Conservation (phyloP, 2,329 filamentous ascomycete species). For the Fusarium sarcochroum region DNA sequence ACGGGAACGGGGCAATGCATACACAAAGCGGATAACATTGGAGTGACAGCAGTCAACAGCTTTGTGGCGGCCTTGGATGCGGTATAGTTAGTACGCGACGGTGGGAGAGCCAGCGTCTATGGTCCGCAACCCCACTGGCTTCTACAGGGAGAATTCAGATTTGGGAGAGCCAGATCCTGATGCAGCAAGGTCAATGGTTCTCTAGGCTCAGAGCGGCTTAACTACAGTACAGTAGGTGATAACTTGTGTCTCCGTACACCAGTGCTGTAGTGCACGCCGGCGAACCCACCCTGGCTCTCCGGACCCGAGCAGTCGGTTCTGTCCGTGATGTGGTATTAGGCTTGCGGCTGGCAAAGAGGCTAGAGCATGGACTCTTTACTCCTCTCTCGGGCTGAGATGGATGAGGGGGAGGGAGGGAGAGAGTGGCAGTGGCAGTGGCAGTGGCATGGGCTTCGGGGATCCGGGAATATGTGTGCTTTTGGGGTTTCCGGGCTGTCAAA, state of each 20-base stretch:
- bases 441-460: slow-evolving; percentile 3
- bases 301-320: slow-evolving; percentile 49
- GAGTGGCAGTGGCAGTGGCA: no score
- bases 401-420: not conserved
- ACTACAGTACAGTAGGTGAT: slow-evolving; percentile 36
- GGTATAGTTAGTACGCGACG: slow-evolving; percentile 14
- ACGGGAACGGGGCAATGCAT: slow-evolving; percentile 19
- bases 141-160: not conserved
- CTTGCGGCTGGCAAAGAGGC: slow-evolving; percentile 5
- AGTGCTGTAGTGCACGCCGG: slow-evolving; percentile 1
- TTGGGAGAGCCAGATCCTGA: slow-evolving; percentile 5
- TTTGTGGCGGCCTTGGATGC: slow-evolving; percentile 34
- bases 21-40: slow-evolving; percentile 31
- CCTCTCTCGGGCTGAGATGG: not conserved
- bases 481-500: slow-evolving; percentile 2
- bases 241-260: slow-evolving; percentile 1
- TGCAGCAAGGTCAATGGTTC: not conserved
- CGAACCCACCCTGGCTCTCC: slow-evolving; percentile 36
- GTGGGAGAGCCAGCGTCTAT: slow-evolving; percentile 19
- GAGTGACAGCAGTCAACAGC: slow-evolving; percentile 29
- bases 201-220: slow-evolving; percentile 40
- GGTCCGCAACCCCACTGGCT: slow-evolving; percentile 1
- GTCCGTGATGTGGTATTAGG: slow-evolving; percentile 22
- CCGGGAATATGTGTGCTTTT: not conserved
- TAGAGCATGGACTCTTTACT: slow-evolving; percentile 1